A percentile compares a stretch with the other conserved stretches of the same genome.
phyloP scores from a whole-genome alignment of 73 alveolate species.

The Stentor roeselii region DNA sequence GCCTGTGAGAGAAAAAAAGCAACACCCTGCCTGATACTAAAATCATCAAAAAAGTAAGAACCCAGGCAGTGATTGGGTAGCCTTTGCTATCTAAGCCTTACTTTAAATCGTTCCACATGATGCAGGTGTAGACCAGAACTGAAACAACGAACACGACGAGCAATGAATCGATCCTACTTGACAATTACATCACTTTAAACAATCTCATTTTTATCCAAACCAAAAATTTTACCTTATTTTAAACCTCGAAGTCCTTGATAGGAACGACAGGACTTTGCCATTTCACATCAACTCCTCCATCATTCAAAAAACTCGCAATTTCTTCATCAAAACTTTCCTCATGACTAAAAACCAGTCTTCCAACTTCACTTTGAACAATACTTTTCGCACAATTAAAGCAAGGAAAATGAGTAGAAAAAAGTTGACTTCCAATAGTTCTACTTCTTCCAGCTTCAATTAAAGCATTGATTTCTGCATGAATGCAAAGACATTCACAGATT shows the following conservation, averaged over 20 bases:
- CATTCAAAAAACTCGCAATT: too few species aligned
- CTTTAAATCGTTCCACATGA: background rate
- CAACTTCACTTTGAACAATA: conserved; percentile 45
- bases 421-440: background rate
- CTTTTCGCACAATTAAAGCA: conserved; percentile 61
- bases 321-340: background rate
- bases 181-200: background rate
- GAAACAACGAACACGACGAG: background rate
- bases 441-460: conserved; percentile 66
- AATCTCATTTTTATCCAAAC: background rate
- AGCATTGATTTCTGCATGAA: conserved; percentile 75
- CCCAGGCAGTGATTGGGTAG: background rate
- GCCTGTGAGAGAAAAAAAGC: conserved; percentile 1
- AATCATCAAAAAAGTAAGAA: background rate
- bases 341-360: background rate
- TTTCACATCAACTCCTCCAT: background rate
- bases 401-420: conserved; percentile 57
- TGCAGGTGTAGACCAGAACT: background rate
- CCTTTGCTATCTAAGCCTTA: background rate
- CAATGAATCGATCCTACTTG: background rate
- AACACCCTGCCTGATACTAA: conserved; percentile 12
- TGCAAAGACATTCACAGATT: conserved; percentile 56
- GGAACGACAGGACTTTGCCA: background rate
- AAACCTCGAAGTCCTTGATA: too few species aligned
- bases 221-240: too few species aligned